phyloP scores from a whole-genome alignment of 805 yeast genomes.

The Wickerhamomyces bisporus region DNA sequence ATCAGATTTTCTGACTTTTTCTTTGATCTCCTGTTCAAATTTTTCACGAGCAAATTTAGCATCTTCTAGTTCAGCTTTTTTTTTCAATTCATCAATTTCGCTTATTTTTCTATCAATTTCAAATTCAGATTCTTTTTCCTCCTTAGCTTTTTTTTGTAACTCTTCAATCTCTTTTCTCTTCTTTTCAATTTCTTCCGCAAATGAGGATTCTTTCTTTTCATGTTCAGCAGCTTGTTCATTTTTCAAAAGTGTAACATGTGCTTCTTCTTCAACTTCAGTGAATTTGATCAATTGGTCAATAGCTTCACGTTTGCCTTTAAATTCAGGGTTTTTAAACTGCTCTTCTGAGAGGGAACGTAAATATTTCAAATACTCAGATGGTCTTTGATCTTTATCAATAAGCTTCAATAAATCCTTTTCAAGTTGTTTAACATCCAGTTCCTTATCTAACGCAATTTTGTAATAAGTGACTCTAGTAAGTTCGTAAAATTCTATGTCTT shows the following conservation, averaged over 20 bases:
- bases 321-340: too few species aligned
- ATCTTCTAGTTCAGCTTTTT: not conserved
- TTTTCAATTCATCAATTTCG: not conserved
- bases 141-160: not conserved
- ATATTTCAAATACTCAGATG: not conserved
- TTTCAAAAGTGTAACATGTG: too few species aligned
- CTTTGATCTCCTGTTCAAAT: slow-evolving; percentile 9
- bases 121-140: not conserved
- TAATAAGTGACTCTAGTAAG: not conserved
- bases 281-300: too few species aligned
- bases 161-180: not conserved
- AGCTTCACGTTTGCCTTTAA: too few species aligned
- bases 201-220: not conserved
- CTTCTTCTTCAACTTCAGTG: too few species aligned
- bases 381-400: not conserved
- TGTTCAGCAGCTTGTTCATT: not conserved
- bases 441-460: not conserved
- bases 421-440: not conserved
- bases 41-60: not conserved
- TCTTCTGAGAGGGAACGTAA: not conserved
- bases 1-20: slow-evolving; percentile 13
- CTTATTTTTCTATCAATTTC: not conserved
- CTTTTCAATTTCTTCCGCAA: not conserved
- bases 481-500: not conserved
- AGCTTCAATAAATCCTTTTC: not conserved